Conservation (phyloP, 306 rosid species). For the Geum urbanum region DNA sequence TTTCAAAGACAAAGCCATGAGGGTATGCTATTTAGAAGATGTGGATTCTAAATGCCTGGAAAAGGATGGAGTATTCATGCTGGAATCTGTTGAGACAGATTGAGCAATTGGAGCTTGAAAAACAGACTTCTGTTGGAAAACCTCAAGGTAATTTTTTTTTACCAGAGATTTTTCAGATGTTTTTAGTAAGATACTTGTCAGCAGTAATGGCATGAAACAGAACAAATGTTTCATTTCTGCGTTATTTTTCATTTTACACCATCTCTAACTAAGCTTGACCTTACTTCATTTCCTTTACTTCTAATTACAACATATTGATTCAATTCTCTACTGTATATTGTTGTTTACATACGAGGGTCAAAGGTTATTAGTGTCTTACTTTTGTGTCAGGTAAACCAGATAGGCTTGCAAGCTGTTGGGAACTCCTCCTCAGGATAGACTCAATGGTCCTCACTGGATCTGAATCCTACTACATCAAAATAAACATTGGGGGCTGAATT, state of each 20-base stretch:
- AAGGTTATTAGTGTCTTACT: constrained; percentile 23
- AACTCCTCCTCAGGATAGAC: constrained; percentile 74
- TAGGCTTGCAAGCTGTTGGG: constrained; percentile 53
- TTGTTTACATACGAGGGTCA: neutral
- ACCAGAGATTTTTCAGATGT: neutral
- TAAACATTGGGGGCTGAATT: too few species aligned
- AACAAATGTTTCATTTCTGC: too few species aligned
- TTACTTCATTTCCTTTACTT: neutral
- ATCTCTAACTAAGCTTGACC: too few species aligned
- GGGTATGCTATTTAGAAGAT: too few species aligned
- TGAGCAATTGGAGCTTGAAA: constrained; percentile 54
- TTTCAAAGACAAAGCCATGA: constrained; percentile 68
- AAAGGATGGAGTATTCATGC: constrained; percentile 52
- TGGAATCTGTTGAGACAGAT: constrained; percentile 63
- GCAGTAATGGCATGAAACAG: too few species aligned
- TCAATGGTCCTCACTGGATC: constrained; percentile 61
- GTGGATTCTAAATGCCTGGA: constrained; percentile 40
- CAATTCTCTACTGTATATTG: too few species aligned
- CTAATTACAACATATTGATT: neutral
- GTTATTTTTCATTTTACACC: too few species aligned
- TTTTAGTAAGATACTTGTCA: neutral
- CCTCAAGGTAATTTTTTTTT: constrained; percentile 32
- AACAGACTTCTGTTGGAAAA: constrained; percentile 39
- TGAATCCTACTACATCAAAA: too few species aligned
- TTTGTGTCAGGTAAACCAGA: constrained; percentile 50